Evolutionary conservation across 768 basidiomycete genomes (phyloP), one percentile per base, ranked within the genome.

Genomic region (Amyloporia xantha): DNA sequence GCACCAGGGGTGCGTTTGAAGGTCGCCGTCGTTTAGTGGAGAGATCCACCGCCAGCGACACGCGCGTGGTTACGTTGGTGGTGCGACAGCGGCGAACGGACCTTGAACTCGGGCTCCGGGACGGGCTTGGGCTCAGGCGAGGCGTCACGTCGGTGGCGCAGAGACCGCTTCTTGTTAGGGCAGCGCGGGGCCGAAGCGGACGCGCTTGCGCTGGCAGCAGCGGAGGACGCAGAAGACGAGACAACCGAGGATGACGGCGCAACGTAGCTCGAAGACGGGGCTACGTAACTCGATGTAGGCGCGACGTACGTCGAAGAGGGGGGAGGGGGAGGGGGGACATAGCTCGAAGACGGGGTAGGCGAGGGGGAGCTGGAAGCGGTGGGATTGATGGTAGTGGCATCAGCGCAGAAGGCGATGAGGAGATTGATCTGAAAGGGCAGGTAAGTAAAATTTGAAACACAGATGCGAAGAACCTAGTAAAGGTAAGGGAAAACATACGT

Each of bases 341-440:
- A 17, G 12, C 19, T 37, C 15, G 45, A 20, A 12, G 45, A 38
- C 20, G 45, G 41, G 9, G 46, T 23, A 23, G 55, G 24, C 10
- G 41, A 41, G 28, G 54, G 27, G 28, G 51, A 15, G 17, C 23
- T 28, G n/a, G 49, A 23, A 10, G 48, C 33, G 12, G 47, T 36
- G 25, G 17, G 49, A 9, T 46, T 36, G 15, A 53, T 44, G 3
- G 57, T 47, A 1, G 67, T 44, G 23, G 66, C 71, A 9, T 68
- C 59, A 7, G 61, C 66, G 35, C 77, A 79, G 62, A 78, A 79
- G 2, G 72, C 68, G 43, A 79, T 68, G 46, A 76, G 50, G 39
- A 79, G 62, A 55, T 77, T 60, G 44, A 70, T 74, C 76, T 78
- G 20, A 25, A 3, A 13, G 13, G 4, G 23, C 2, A 13, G 30